phyloP scores from a whole-genome alignment of 345 rosid species.

The Hirschfeldia incana region DNA sequence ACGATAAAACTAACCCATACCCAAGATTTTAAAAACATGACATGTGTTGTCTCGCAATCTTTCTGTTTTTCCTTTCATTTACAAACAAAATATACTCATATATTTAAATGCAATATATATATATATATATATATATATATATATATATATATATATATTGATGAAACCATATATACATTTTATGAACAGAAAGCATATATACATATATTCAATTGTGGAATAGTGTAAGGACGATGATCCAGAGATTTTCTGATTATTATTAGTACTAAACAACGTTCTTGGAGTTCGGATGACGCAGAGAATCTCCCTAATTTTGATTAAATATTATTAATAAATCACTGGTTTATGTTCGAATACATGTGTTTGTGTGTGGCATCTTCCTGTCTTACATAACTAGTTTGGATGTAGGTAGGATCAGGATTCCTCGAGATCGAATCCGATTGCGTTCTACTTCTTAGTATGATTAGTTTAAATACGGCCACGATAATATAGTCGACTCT shows the following conservation, averaged over 20 bases:
- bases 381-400: slow-evolving; percentile 29
- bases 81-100: neutral
- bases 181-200: neutral
- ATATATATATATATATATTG: slow-evolving; percentile 15
- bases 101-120: neutral
- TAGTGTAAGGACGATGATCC: slow-evolving; percentile 22
- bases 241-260: slow-evolving; percentile 13
- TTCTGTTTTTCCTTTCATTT: slow-evolving; percentile 33
- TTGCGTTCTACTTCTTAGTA: slow-evolving; percentile 17
- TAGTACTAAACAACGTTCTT: slow-evolving; percentile 24
- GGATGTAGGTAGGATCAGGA: slow-evolving; percentile 35
- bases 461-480: slow-evolving; percentile 23
- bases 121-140: neutral
- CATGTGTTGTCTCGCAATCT: slow-evolving; percentile 58
- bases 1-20: slow-evolving; percentile 44
- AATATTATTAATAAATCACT: slow-evolving; percentile 17
- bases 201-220: slow-evolving; percentile 18
- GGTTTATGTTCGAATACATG: slow-evolving; percentile 25
- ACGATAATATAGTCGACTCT: slow-evolving; percentile 9
- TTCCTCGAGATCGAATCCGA: slow-evolving; percentile 30
- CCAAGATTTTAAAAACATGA: slow-evolving; percentile 37
- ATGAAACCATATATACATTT: slow-evolving; percentile 1
- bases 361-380: slow-evolving; percentile 18
- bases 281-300: slow-evolving; percentile 29
- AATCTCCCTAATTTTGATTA: slow-evolving; percentile 26